Evolutionary conservation across 176 grass and related monocot species (phyloP), one percentile per base, ranked within the genome.

Genomic region (Ampelocalamus luodianensis): DNA sequence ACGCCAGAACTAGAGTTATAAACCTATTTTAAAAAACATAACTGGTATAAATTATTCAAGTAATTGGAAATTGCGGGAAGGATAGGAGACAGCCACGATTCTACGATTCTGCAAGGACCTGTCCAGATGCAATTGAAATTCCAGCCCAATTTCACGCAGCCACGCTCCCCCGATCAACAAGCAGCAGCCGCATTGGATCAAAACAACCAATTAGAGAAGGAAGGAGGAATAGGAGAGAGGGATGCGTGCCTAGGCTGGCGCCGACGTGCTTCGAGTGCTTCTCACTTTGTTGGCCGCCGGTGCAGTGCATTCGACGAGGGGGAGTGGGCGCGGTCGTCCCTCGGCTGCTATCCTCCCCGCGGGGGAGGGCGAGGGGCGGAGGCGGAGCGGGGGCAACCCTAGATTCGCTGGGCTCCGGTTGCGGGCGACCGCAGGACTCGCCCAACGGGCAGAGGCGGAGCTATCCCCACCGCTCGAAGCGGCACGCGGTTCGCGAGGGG

Each of bases 301-400:
- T 4, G 63, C 79, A 15, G 72, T 4, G 63, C 79, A 82, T 82
- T 82, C 73, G 73, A 55, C 44, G 73, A 71, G 42, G 32, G 77
- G 54, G 27, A 9, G 4, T 16, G 65, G 18, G 38, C 10, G 7
- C 68, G 32, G 56, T 13, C 65, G 42, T 43, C 72, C 55, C 22
- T 27, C 10, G 34, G 15, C 70, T 10, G 53, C 20, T 63, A 56
- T 24, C 72, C 72, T 58, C 79, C 45, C 8, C 45, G 83, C 26
- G 18, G 70, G 63, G 51, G 32, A 48, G 6, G 8, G 65, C 69
- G n/a, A n/a, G 68, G 37, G 20, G 69, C 32, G 74, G 55, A 3
- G 49, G 16, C 69, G 82, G 39, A 22, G 59, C 23, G 59, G 45
- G 38, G 45, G 74, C 74, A 87, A 67, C 65, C 88, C 88, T 87